Evolutionary conservation across 2,329 filamentous ascomycete genomes (phyloP).

Genomic region (Diaporthe capsici): DNA sequence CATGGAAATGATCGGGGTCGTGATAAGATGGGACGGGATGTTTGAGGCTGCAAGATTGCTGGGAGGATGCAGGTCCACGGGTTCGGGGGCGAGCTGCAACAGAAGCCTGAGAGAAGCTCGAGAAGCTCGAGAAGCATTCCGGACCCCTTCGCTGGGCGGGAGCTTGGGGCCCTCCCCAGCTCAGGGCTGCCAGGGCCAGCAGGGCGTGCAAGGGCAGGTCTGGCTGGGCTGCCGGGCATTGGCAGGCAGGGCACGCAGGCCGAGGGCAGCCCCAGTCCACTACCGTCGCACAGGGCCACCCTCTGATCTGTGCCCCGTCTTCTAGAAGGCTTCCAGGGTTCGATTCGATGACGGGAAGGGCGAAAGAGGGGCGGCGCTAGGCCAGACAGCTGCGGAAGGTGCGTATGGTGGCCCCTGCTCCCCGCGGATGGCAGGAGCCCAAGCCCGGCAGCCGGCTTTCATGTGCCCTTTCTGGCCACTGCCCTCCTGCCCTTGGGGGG

Average conservation of each 20-base stretch:
- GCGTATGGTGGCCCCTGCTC: slow-evolving; percentile 37
- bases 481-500: background rate
- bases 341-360: slow-evolving; percentile 36
- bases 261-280: slow-evolving; percentile 8
- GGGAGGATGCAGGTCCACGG: slow-evolving; percentile 35
- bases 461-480: slow-evolving; percentile 27
- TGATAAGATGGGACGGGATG: slow-evolving; percentile 21
- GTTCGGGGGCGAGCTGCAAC: slow-evolving; percentile 39
- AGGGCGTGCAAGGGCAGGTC: background rate
- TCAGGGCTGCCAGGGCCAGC: background rate
- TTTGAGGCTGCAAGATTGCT: slow-evolving; percentile 10
- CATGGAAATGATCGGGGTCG: slow-evolving; percentile 26
- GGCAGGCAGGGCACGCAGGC: slow-evolving; percentile 6
- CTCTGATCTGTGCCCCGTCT: slow-evolving; percentile 36
- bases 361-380: slow-evolving; percentile 33
- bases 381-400: slow-evolving; percentile 23
- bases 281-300: slow-evolving; percentile 25
- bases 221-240: slow-evolving; percentile 22
- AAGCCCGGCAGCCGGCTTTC: slow-evolving; percentile 35
- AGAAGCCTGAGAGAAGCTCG: slow-evolving; percentile 43
- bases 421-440: slow-evolving; percentile 36
- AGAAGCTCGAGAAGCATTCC: slow-evolving; percentile 30
- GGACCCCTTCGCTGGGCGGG: slow-evolving; percentile 22
- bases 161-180: slow-evolving; percentile 1
- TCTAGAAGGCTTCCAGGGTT: slow-evolving; percentile 43